phyloP scores from a whole-genome alignment of 371 early-diverging fungal species.

The Mortierella polycephala region DNA sequence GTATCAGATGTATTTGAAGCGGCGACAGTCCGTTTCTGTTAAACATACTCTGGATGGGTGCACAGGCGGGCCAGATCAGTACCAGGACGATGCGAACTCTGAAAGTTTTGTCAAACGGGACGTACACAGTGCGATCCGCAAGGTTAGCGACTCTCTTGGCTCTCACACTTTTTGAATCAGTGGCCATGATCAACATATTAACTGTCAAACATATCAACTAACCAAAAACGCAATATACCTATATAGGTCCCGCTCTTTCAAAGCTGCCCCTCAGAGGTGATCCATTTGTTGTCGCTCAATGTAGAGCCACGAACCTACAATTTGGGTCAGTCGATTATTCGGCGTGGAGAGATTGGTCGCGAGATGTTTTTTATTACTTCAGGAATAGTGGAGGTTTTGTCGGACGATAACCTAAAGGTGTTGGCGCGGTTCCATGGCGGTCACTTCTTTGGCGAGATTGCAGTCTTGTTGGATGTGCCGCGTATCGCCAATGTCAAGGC shows the following conservation, averaged over 20 bases:
- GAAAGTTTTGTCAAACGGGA: constrained; percentile 47
- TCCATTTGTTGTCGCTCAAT: constrained; percentile 62
- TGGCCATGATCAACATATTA: background rate
- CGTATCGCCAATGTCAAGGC: constrained; percentile 83
- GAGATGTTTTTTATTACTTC: constrained; percentile 85
- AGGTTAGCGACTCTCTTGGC: constrained; percentile 20
- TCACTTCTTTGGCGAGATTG: constrained; percentile 82
- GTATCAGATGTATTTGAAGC: constrained; percentile 53
- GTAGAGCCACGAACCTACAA: constrained; percentile 64
- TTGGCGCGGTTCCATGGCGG: constrained; percentile 55
- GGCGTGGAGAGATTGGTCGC: constrained; percentile 77
- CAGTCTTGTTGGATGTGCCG: constrained; percentile 79
- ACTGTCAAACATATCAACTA: background rate
- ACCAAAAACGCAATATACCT: background rate
- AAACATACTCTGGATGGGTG: constrained; percentile 36
- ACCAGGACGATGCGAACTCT: constrained; percentile 32
- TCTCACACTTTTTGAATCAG: background rate
- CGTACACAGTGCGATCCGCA: constrained; percentile 42
- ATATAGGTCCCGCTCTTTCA: constrained; percentile 64
- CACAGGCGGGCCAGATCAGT: constrained; percentile 30
- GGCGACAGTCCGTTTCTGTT: constrained; percentile 41
- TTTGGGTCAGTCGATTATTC: constrained; percentile 60
- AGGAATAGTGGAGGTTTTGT: constrained; percentile 71
- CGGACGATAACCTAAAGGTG: constrained; percentile 43
- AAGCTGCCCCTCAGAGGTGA: constrained; percentile 62